Evolutionary conservation across 495 filamentous ascomycete species (phyloP).

Genomic region (Bacidia gigantensis): DNA sequence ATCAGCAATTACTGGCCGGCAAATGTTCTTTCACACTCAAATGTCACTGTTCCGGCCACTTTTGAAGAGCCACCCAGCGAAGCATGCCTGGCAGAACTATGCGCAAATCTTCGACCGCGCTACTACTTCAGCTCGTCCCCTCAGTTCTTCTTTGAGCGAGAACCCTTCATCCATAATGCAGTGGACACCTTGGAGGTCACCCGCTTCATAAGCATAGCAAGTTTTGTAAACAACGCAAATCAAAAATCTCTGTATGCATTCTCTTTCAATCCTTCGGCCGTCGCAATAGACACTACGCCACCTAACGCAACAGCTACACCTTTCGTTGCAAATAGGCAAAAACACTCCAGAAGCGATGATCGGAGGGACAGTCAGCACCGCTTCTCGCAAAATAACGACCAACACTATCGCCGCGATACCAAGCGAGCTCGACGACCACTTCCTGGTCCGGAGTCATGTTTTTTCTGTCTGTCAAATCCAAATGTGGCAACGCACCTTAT

Average conservation of each 20-base stretch:
- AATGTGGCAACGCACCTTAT: conserved; percentile 76
- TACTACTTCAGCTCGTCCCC: conserved; percentile 74
- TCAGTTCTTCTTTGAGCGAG: conserved; percentile 68
- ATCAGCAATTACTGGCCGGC: conserved; percentile 78
- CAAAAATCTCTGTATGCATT: conserved; percentile 90
- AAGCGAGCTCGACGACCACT: conserved; percentile 47
- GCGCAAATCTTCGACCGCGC: conserved; percentile 58
- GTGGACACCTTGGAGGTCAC: conserved; percentile 49
- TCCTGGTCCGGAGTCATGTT: conserved; percentile 66
- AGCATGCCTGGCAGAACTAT: conserved; percentile 59
- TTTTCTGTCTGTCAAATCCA: conserved; percentile 85
- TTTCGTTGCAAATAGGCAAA: conserved; percentile 36
- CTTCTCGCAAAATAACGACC: conserved; percentile 33
- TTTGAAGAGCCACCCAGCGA: conserved; percentile 29
- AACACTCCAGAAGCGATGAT: conserved; percentile 40
- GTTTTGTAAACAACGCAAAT: conserved; percentile 56
- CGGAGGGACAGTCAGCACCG: conserved; percentile 44
- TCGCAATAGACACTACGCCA: conserved; percentile 43
- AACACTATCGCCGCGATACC: conserved; percentile 26
- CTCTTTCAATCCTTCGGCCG: conserved; percentile 49
- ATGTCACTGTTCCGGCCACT: conserved; percentile 35
- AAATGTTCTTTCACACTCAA: conserved; percentile 47
- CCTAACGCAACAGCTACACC: conserved; percentile 58
- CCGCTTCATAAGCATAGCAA: conserved; percentile 76
- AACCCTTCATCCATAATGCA: conserved; percentile 74